Percentiles rank a stretch among this genome's conserved stretches.
Evolutionary conservation across 75 land plant species (phyloP).

Genomic region (Cryptomeria japonica): DNA sequence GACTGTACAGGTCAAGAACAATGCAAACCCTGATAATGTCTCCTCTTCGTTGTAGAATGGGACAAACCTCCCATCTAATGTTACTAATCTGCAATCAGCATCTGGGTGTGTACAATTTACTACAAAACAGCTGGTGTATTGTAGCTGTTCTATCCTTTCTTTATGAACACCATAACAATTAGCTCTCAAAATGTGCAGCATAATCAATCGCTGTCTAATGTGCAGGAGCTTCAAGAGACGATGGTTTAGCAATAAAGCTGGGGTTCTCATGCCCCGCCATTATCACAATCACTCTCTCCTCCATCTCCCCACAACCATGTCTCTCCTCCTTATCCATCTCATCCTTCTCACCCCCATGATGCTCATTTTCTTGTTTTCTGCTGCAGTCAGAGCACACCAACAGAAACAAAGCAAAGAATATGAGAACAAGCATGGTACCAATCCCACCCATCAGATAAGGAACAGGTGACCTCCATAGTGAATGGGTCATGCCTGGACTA

Average conservation of each 20-base stretch:
- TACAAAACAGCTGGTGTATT: too few relatives aligned
- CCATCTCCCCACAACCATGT: background rate
- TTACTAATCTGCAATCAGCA: too few relatives aligned
- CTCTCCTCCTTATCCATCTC: background rate
- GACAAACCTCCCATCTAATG: too few relatives aligned
- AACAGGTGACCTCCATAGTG: conserved; percentile 7
- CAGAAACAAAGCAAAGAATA: conserved; percentile 3
- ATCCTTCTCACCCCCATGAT: background rate
- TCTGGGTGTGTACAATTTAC: too few relatives aligned
- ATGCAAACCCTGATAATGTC: too few relatives aligned
- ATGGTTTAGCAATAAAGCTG: conserved; percentile 6
- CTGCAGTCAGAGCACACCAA: conserved; percentile 14
- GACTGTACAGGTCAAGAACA: too few relatives aligned
- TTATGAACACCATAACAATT: too few relatives aligned
- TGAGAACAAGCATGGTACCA: conserved; percentile 13
- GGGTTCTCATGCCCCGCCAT: conserved; percentile 21
- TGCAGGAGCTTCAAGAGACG: background rate
- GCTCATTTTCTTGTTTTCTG: background rate
- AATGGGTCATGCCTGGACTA: background rate
- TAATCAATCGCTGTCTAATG: too few relatives aligned
- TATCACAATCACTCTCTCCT: conserved; percentile 9
- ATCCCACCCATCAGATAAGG: conserved; percentile 15
- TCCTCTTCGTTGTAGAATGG: too few relatives aligned
- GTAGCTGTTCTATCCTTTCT: too few relatives aligned
- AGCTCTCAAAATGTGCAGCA: background rate